A percentile compares a stretch with the other conserved stretches of the same genome.
phyloP scores from a whole-genome alignment of 352 stramenopile species.

The Phytophthora multivora region DNA sequence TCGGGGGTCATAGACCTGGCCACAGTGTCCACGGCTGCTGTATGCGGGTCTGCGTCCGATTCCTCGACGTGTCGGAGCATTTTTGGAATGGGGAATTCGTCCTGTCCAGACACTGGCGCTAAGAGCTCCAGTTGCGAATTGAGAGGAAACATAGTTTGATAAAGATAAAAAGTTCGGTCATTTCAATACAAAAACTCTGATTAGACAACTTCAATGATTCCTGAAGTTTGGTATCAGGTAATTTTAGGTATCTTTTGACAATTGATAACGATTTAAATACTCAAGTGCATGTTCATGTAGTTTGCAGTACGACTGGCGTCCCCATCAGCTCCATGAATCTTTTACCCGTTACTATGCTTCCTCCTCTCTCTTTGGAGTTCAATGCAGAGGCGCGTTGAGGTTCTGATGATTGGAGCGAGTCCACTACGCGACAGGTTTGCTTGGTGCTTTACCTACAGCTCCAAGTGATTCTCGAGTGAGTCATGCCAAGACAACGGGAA shows the following conservation, averaged over 20 bases:
- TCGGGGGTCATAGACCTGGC: not conserved
- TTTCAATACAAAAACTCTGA: not conserved
- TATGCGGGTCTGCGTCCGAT: constrained; percentile 4
- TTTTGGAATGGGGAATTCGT: constrained; percentile 24
- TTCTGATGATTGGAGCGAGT: constrained; percentile 8
- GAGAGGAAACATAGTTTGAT: not conserved
- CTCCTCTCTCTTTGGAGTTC: not conserved
- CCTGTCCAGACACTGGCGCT: constrained; percentile 27
- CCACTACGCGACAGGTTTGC: not conserved
- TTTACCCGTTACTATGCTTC: constrained; percentile 10
- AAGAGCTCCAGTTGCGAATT: not conserved
- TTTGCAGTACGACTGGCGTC: no score
- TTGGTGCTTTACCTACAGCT: not conserved
- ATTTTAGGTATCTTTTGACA: no score
- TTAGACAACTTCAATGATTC: constrained; percentile 11
- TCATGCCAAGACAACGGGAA: constrained; percentile 1
- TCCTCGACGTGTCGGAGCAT: constrained; percentile 8
- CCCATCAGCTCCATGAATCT: constrained; percentile 2
- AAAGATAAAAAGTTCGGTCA: not conserved
- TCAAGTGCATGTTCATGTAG: no score
- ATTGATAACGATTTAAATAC: no score
- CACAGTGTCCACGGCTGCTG: not conserved
- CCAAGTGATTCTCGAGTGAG: not conserved
- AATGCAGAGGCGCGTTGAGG: constrained; percentile 11
- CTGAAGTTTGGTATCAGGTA: not conserved